Percentiles rank a stretch among this genome's conserved stretches.
Evolutionary conservation across 148 eudicot genomes (phyloP).

Genomic region (Cornus controversa): DNA sequence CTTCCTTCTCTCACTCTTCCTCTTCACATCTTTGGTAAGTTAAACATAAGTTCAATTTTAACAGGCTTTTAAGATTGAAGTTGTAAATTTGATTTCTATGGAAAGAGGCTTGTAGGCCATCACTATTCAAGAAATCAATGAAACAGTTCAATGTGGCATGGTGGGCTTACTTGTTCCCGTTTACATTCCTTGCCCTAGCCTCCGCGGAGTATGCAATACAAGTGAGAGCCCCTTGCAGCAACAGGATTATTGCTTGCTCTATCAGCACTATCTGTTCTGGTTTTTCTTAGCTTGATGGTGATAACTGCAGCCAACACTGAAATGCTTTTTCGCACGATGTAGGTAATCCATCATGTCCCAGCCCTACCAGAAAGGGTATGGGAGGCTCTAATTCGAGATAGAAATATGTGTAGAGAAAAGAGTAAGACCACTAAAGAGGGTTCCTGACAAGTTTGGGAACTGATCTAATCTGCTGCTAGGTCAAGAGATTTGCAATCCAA

Average conservation of each 20-base stretch:
- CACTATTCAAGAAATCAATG: conserved; percentile 45
- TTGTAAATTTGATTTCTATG: neutral
- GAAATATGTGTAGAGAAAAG: no score
- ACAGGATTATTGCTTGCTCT: conserved; percentile 35
- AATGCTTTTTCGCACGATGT: neutral
- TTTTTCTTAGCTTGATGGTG: conserved; percentile 49
- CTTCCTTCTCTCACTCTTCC: conserved; percentile 45
- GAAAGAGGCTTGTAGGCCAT: conserved; percentile 63
- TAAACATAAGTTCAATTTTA: neutral
- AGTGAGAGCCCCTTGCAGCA: conserved; percentile 28
- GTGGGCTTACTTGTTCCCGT: conserved; percentile 72
- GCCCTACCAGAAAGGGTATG: no score
- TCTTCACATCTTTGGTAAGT: conserved; percentile 49
- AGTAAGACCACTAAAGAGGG: no score
- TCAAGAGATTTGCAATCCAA: no score
- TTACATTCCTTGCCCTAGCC: conserved; percentile 40
- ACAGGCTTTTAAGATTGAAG: no score
- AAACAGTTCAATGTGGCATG: conserved; percentile 52
- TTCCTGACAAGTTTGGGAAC: no score
- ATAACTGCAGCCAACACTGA: conserved; percentile 52
- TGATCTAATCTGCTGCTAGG: no score
- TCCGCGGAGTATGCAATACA: conserved; percentile 39
- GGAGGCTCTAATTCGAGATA: no score
- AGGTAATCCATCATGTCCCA: no score
- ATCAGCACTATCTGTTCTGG: conserved; percentile 50